Conservation (phyloP, 805 yeast genomes). For the Starmerella apicola region DNA sequence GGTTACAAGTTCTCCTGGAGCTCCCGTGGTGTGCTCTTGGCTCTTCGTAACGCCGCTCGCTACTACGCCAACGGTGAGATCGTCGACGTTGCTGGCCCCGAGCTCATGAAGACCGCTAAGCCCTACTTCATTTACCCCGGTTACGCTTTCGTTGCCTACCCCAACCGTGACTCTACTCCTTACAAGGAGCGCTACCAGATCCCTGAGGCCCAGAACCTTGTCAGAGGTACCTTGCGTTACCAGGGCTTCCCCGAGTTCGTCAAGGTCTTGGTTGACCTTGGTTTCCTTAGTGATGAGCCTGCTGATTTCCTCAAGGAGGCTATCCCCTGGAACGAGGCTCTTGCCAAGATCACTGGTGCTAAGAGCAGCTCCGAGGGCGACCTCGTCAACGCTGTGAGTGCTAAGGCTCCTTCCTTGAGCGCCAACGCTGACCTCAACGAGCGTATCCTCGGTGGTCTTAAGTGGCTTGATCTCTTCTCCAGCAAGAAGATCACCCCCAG, state of each 20-base stretch:
- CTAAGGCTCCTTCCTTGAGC: conserved; percentile 50
- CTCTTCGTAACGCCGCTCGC: conserved; percentile 85
- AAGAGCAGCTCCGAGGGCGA: conserved; percentile 57
- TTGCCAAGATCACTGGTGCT: conserved; percentile 64
- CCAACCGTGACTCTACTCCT: conserved; percentile 94
- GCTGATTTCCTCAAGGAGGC: conserved; percentile 40
- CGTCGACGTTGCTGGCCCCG: conserved; percentile 71
- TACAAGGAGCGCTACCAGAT: conserved; percentile 85
- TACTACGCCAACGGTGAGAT: conserved; percentile 79
- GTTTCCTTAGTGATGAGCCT: conserved; percentile 73
- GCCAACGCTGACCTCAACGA: conserved; percentile 69
- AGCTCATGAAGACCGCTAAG: conserved; percentile 85
- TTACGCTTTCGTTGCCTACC: conserved; percentile 86
- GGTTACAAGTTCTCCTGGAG: conserved; percentile 99
- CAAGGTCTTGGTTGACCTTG: conserved; percentile 87
- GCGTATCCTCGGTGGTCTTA: conserved; percentile 76
- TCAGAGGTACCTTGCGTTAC: conserved; percentile 94
- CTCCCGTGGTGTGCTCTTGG: conserved; percentile 92
- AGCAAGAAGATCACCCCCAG: conserved; percentile 67
- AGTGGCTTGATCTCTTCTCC: conserved; percentile 89
- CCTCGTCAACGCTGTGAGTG: conserved; percentile 59
- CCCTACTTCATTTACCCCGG: conserved; percentile 96
- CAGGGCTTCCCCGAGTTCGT: conserved; percentile 98
- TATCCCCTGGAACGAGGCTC: conserved; percentile 79
- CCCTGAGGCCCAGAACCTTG: conserved; percentile 94